These are phyloP conservation scores for Myxozyma geophila DNA, from an alignment of 805 yeast genomes.

Conservation along the genomic window DNA sequence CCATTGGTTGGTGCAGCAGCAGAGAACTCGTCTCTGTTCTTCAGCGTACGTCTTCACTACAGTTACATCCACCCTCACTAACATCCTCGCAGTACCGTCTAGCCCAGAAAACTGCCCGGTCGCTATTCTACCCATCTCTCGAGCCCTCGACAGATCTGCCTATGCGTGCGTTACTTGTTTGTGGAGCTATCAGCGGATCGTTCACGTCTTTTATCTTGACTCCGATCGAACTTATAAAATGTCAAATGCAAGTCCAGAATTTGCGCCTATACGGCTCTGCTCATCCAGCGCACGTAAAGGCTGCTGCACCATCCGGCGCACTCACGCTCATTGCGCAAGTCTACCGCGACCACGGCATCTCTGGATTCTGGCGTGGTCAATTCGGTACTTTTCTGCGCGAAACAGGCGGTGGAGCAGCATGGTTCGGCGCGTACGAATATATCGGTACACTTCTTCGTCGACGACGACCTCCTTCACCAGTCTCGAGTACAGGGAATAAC, in stretches of 20 bases:
- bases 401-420: slow-evolving; percentile 85
- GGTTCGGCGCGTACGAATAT: slow-evolving; percentile 89
- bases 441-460: slow-evolving; percentile 46
- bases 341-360: slow-evolving; percentile 57
- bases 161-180: slow-evolving; percentile 53
- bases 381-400: slow-evolving; percentile 80
- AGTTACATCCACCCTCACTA: slow-evolving; percentile 15
- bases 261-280: slow-evolving; percentile 38
- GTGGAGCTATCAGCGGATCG: slow-evolving; percentile 85
- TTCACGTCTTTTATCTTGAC: slow-evolving; percentile 82
- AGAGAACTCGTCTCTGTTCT: slow-evolving; percentile 80
- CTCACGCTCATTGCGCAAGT: slow-evolving; percentile 47
- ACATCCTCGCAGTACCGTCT: slow-evolving; percentile 18
- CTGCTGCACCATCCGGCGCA: slow-evolving; percentile 31
- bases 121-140: slow-evolving; percentile 5
- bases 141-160: slow-evolving; percentile 41
- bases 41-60: slow-evolving; percentile 41
- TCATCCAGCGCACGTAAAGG: neutral
- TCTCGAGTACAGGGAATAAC: neutral
- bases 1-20: slow-evolving; percentile 90
- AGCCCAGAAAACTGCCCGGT: slow-evolving; percentile 13
- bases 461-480: neutral
- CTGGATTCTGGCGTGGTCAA: slow-evolving; percentile 88
- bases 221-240: slow-evolving; percentile 87
- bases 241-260: slow-evolving; percentile 76